Evolutionary conservation across 164 flowering plant genomes (phyloP).

Genomic region (Pachysandra terminalis): DNA sequence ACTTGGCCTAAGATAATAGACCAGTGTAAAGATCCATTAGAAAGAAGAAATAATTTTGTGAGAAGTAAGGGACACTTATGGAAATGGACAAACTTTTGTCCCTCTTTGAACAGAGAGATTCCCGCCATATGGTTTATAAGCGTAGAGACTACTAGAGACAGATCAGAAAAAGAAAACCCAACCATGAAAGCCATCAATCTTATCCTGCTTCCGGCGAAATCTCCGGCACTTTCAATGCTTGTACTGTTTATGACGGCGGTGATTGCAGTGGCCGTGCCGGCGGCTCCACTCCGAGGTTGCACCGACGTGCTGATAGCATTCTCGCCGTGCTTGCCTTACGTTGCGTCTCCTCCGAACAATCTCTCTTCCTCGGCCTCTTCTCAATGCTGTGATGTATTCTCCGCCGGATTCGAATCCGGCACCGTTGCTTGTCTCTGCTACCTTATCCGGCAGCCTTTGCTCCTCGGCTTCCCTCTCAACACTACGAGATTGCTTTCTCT

Average conservation of each 20-base stretch:
- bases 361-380: constrained; percentile 20
- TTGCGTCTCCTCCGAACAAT: constrained; percentile 45
- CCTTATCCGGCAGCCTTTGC: constrained; percentile 34
- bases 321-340: constrained; percentile 48
- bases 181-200: not conserved
- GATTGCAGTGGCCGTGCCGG: not conserved
- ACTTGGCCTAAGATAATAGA: too few species aligned
- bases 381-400: constrained; percentile 39
- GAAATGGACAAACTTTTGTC: too few species aligned
- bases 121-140: not conserved
- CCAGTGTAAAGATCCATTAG: too few species aligned
- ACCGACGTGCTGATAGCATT: constrained; percentile 24
- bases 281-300: constrained; percentile 21
- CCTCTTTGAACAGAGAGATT: not conserved
- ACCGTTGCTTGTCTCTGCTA: constrained; percentile 38
- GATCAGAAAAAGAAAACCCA: not conserved
- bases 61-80: too few species aligned
- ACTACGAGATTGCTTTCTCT: constrained; percentile 30
- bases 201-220: not conserved
- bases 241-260: not conserved
- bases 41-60: too few species aligned
- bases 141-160: too few species aligned
- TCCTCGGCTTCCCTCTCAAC: constrained; percentile 50
- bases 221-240: not conserved
- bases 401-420: constrained; percentile 16